Evolutionary conservation across 441 rosid genomes (phyloP).

Genomic region (Metrosideros polymorpha): DNA sequence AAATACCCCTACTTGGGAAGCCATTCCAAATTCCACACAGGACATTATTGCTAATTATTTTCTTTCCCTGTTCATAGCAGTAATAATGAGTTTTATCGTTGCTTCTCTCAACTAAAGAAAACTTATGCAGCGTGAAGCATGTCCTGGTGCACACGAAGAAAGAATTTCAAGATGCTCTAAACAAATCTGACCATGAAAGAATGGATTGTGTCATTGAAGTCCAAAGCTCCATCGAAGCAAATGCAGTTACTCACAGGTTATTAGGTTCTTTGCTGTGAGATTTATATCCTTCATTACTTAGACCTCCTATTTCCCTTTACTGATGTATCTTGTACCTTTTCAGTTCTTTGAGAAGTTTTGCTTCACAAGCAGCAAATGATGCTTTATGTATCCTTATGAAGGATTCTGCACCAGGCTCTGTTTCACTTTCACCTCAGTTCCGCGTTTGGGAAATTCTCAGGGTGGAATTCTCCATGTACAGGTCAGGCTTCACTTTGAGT

Average conservation of each 20-base stretch:
- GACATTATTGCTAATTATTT: not conserved
- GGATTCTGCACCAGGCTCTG: slow-evolving; percentile 25
- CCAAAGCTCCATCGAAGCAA: slow-evolving; percentile 66
- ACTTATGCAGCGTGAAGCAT: slow-evolving; percentile 60
- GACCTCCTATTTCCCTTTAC: not conserved
- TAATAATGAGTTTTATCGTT: not conserved
- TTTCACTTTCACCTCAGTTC: slow-evolving; percentile 16
- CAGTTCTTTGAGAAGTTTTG: slow-evolving; percentile 60
- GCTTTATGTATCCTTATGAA: slow-evolving; percentile 35
- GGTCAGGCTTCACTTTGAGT: slow-evolving; percentile 29
- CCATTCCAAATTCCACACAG: not conserved
- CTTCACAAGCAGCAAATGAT: slow-evolving; percentile 53
- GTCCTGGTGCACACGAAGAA: slow-evolving; percentile 54
- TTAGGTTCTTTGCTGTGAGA: not conserved
- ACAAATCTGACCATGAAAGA: slow-evolving; percentile 31
- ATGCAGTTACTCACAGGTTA: slow-evolving; percentile 80
- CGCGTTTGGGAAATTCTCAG: slow-evolving; percentile 33
- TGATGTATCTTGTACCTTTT: slow-evolving; percentile 6
- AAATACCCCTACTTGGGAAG: not conserved
- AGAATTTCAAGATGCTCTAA: slow-evolving; percentile 67
- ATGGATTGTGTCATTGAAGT: slow-evolving; percentile 76
- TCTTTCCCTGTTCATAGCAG: not conserved
- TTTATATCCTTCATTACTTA: not conserved
- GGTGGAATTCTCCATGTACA: slow-evolving; percentile 63
- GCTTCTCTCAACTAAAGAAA: not conserved